These are phyloP conservation scores for Closterium sp. DNA, from an alignment of 139 green algal genomes.

Conservation along the genomic window DNA sequence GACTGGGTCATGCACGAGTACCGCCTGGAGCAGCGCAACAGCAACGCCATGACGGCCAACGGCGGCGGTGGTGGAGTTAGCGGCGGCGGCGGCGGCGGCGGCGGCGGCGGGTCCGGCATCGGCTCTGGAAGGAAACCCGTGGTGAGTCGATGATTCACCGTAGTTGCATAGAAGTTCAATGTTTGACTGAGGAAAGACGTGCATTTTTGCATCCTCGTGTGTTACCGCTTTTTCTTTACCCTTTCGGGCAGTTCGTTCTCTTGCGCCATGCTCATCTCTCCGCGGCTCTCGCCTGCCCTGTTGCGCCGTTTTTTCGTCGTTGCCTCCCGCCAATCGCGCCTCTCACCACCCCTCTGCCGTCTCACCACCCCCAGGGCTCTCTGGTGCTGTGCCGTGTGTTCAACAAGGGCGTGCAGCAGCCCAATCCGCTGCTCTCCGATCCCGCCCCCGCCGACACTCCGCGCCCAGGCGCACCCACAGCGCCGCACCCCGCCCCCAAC, in stretches of 20 bases:
- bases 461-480: not conserved
- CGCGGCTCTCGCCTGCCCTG: not conserved
- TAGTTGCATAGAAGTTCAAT: no score
- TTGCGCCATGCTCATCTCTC: not conserved
- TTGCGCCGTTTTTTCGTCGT: no score
- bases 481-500: no score
- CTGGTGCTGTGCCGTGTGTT: not conserved
- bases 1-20: slow-evolving; percentile 46
- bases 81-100: no score
- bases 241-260: not conserved
- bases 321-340: not conserved
- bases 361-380: not conserved
- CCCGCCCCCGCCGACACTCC: not conserved
- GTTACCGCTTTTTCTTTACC: not conserved
- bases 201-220: no score
- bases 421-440: not conserved
- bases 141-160: no score
- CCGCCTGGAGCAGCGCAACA: slow-evolving; percentile 16
- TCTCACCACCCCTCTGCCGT: not conserved
- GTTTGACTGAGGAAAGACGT: no score
- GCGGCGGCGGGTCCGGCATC: not conserved
- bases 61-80: no score
- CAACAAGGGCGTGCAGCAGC: not conserved
- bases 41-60: not conserved
- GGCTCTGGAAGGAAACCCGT: not conserved